Evolutionary conservation across 2,329 filamentous ascomycete genomes (phyloP).

Genomic region (Scedosporium apiospermum): DNA sequence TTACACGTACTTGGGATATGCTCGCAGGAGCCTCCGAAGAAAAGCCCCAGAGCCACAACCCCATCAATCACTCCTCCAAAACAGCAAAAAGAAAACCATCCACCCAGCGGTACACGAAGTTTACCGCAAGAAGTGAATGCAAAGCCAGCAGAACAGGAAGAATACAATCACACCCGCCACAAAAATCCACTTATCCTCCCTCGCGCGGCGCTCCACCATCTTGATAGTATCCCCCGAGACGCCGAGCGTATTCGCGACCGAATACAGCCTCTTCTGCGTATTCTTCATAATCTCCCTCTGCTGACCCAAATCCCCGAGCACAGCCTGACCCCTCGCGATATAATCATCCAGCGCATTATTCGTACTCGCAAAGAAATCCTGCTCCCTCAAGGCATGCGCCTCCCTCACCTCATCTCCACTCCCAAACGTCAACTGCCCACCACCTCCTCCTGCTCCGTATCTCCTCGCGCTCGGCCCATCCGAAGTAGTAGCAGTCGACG

Average conservation of each 20-base stretch:
- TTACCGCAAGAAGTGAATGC: constrained; percentile 72
- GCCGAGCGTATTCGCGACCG: constrained; percentile 85
- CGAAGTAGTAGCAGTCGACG: not conserved
- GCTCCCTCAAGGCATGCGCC: constrained; percentile 76
- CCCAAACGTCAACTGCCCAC: constrained; percentile 31
- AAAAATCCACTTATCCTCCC: constrained; percentile 98
- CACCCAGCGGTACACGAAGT: not conserved
- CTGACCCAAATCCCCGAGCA: constrained; percentile 77
- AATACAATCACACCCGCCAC: constrained; percentile 79
- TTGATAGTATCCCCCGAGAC: constrained; percentile 93
- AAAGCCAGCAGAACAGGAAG: constrained; percentile 84
- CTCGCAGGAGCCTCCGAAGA: not conserved
- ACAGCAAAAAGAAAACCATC: not conserved
- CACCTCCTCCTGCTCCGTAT: not conserved
- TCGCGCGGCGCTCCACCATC: constrained; percentile 86
- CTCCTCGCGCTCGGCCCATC: not conserved
- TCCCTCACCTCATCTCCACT: constrained; percentile 62
- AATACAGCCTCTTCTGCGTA: constrained; percentile 84
- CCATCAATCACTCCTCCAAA: not conserved
- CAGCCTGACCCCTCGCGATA: constrained; percentile 79
- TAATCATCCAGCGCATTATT: constrained; percentile 88
- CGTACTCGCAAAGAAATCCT: constrained; percentile 75
- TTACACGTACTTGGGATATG: not conserved
- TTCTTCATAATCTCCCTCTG: constrained; percentile 93
- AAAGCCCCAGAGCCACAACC: too few relatives aligned